phyloP scores from a whole-genome alignment of 495 filamentous ascomycete species.

The Lindgomyces ingoldianus region DNA sequence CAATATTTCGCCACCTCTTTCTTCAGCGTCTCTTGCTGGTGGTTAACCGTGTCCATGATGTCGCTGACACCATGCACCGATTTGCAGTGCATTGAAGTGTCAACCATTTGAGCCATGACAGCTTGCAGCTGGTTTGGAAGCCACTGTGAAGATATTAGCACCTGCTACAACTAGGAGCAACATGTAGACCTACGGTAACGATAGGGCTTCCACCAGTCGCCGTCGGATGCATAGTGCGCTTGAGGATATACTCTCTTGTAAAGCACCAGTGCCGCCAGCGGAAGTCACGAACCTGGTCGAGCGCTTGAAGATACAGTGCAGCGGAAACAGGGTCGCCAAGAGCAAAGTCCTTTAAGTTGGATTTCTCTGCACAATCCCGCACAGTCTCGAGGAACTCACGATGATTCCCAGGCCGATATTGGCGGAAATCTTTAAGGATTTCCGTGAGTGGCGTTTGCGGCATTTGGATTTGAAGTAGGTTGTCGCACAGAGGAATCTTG shows the following conservation, averaged over 20 bases:
- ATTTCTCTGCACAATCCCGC: constrained; percentile 53
- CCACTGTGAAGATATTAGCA: constrained; percentile 55
- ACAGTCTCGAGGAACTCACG: constrained; percentile 78
- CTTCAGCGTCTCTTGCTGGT: constrained; percentile 67
- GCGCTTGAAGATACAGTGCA: constrained; percentile 67
- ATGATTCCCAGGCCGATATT: constrained; percentile 83
- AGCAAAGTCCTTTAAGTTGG: constrained; percentile 64
- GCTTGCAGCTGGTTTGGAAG: constrained; percentile 81
- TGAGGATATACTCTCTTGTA: constrained; percentile 90
- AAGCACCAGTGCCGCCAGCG: constrained; percentile 94
- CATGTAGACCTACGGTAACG: constrained; percentile 61
- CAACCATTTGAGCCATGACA: constrained; percentile 73
- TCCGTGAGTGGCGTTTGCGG: constrained; percentile 79
- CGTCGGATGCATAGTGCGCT: constrained; percentile 76
- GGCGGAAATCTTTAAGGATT: constrained; percentile 81
- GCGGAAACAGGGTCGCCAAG: constrained; percentile 54
- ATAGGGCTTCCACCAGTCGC: constrained; percentile 91
- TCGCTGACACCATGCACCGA: constrained; percentile 47
- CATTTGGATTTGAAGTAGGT: constrained; percentile 77
- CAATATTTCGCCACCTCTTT: constrained; percentile 84
- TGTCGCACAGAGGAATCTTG: constrained; percentile 81
- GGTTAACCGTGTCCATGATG: constrained; percentile 70
- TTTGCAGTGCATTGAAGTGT: constrained; percentile 49
- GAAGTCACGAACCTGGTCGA: constrained; percentile 88
- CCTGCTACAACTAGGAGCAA: neutral